Conservation (phyloP, 805 yeast species). For the Blastobotrys muscicola region DNA sequence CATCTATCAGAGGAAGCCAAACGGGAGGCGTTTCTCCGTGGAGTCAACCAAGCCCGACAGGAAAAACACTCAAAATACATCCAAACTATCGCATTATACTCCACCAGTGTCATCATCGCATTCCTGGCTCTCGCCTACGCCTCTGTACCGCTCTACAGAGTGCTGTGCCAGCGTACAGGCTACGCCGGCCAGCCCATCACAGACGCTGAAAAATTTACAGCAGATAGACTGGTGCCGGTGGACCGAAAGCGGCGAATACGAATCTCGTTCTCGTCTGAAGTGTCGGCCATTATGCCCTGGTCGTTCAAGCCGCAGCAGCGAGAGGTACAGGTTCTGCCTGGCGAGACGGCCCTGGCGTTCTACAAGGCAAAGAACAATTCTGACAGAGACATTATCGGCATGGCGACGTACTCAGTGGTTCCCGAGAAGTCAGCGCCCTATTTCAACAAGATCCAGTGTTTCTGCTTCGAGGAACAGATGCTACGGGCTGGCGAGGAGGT, state of each 20-base stretch:
- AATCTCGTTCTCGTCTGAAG: conserved; percentile 85
- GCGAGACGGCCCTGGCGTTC: conserved; percentile 95
- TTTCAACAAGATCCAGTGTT: conserved; percentile 95
- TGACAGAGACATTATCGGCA: conserved; percentile 86
- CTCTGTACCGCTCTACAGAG: conserved; percentile 87
- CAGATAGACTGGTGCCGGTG: conserved; percentile 81
- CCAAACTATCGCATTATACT: conserved; percentile 11
- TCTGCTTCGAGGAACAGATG: conserved; percentile 95
- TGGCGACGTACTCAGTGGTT: conserved; percentile 95
- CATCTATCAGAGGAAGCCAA: conserved; percentile 3
- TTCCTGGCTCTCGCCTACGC: conserved; percentile 76
- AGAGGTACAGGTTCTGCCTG: conserved; percentile 88
- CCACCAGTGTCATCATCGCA: conserved; percentile 41
- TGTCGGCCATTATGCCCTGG: conserved; percentile 89
- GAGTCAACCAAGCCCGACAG: conserved; percentile 12
- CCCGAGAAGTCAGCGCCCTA: conserved; percentile 96
- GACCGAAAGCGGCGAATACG: conserved; percentile 73
- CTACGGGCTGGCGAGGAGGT: conserved; percentile 93
- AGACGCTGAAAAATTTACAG: conserved; percentile 67
- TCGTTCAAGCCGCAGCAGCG: conserved; percentile 88
- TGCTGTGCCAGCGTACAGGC: conserved; percentile 89
- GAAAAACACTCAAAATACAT: conserved; percentile 6
- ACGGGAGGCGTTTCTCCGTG: conserved; percentile 15
- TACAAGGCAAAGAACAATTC: conserved; percentile 84
- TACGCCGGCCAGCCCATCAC: conserved; percentile 95